These are phyloP conservation scores for Colletotrichum destructivum DNA, from an alignment of 2,329 filamentous ascomycete species.

Conservation along the genomic window DNA sequence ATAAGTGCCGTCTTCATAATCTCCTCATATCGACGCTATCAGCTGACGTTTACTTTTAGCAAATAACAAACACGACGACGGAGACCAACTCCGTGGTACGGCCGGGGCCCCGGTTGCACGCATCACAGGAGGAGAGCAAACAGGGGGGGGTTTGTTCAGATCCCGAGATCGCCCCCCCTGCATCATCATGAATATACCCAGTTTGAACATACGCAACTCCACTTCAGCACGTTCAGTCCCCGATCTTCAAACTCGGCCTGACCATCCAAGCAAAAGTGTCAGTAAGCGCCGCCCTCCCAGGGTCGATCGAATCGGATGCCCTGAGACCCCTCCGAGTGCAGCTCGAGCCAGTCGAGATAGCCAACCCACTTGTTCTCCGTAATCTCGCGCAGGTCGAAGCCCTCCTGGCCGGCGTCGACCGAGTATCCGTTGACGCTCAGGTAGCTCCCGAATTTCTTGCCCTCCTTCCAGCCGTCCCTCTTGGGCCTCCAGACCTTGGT, in stretches of 20 bases:
- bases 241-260: not conserved
- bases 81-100: not conserved
- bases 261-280: not conserved
- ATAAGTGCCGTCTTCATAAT: not conserved
- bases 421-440: constrained; percentile 56
- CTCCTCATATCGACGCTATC: not conserved
- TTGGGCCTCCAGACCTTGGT: constrained; percentile 51
- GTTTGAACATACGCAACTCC: not conserved
- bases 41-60: not conserved
- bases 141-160: not conserved
- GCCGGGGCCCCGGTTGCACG: too few species aligned
- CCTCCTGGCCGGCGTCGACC: constrained; percentile 55
- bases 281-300: constrained; percentile 39
- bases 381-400: constrained; percentile 55
- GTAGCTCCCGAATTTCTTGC: constrained; percentile 47
- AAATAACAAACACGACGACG: too few species aligned
- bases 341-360: constrained; percentile 46
- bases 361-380: constrained; percentile 52
- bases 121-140: not conserved
- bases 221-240: not conserved
- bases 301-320: constrained; percentile 30
- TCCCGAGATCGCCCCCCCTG: not conserved
- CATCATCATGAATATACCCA: not conserved
- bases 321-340: constrained; percentile 17
- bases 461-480: constrained; percentile 48